Percentiles rank a stretch among this genome's conserved stretches.
phyloP scores from a whole-genome alignment of 2,329 filamentous ascomycete species.

The Colletotrichum sp. region DNA sequence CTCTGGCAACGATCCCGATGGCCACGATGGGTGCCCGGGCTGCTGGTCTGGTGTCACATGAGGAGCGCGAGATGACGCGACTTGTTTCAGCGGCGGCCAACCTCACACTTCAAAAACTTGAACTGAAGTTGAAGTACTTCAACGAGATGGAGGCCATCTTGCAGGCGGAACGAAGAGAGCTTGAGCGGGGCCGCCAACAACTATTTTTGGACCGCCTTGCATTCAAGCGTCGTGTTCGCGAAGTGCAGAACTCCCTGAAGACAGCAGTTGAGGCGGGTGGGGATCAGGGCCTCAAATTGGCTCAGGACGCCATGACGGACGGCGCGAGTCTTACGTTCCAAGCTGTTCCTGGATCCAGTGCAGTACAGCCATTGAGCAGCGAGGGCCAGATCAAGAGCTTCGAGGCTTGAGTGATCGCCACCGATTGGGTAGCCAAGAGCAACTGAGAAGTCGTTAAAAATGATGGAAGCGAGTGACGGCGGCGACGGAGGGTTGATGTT shows the following conservation, averaged over 20 bases:
- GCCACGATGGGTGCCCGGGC: conserved; percentile 86
- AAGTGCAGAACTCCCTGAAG: conserved; percentile 79
- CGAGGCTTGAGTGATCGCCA: conserved; percentile 47
- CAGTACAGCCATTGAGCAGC: conserved; percentile 59
- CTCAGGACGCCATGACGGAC: conserved; percentile 51
- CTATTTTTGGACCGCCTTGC: conserved; percentile 90
- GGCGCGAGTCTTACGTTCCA: conserved; percentile 61
- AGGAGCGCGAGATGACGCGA: conserved; percentile 95
- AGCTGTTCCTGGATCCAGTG: conserved; percentile 42
- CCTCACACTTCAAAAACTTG: conserved; percentile 91
- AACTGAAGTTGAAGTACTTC: conserved; percentile 95
- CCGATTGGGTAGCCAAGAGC: not conserved
- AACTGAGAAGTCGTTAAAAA: not conserved
- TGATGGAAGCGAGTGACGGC: not conserved
- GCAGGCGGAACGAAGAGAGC: conserved; percentile 88
- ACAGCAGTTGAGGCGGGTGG: conserved; percentile 53
- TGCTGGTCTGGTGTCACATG: conserved; percentile 88
- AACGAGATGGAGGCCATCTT: conserved; percentile 93
- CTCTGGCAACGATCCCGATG: conserved; percentile 79
- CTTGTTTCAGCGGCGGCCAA: conserved; percentile 93
- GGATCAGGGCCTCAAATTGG: conserved; percentile 54
- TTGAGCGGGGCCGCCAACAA: conserved; percentile 90
- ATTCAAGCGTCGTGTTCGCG: conserved; percentile 86
- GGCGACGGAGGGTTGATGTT: not conserved
- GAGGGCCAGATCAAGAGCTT: conserved; percentile 63